Percentiles rank a stretch among this genome's conserved stretches.
Evolutionary conservation across 257 asterid species (phyloP).

Genomic region (Jaltomata sinuosa): DNA sequence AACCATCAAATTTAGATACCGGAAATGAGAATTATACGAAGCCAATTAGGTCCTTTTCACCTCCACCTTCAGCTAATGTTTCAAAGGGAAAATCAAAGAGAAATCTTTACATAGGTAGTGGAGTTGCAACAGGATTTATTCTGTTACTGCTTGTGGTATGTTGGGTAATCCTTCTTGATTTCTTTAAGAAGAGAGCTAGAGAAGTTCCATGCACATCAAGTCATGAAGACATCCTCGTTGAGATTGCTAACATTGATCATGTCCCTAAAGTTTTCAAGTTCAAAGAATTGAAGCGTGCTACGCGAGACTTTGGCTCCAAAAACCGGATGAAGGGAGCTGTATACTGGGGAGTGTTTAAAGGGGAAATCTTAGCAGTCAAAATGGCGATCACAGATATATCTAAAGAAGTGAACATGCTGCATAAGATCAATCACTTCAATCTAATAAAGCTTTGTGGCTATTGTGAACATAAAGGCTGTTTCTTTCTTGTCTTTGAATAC

Average conservation of each 20-base stretch:
- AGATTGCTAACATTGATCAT: conserved; percentile 31
- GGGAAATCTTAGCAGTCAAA: conserved; percentile 33
- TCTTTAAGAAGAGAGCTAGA: conserved; percentile 9
- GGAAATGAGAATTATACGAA: background rate
- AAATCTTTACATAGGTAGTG: conserved; percentile 4
- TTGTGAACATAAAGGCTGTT: conserved; percentile 26
- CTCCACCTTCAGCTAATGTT: background rate
- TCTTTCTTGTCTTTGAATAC: conserved; percentile 47
- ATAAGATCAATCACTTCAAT: conserved; percentile 50
- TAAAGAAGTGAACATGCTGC: conserved; percentile 35
- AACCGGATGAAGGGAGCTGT: conserved; percentile 29
- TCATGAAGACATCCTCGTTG: conserved; percentile 27
- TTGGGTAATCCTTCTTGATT: conserved; percentile 9
- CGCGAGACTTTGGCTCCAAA: conserved; percentile 20
- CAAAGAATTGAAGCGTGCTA: conserved; percentile 32
- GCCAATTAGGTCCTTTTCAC: background rate
- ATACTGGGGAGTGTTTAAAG: conserved; percentile 31
- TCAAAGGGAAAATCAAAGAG: conserved; percentile 11
- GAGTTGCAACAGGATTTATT: conserved; percentile 16
- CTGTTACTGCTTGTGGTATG: conserved; percentile 11
- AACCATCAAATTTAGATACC: conserved; percentile 19
- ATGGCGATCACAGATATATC: conserved; percentile 14
- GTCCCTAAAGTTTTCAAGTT: conserved; percentile 22
- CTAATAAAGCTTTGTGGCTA: conserved; percentile 43
- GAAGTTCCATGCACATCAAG: background rate